phyloP scores from a whole-genome alignment of 2,329 filamentous ascomycete species.

The Microcyclospora pomicola region DNA sequence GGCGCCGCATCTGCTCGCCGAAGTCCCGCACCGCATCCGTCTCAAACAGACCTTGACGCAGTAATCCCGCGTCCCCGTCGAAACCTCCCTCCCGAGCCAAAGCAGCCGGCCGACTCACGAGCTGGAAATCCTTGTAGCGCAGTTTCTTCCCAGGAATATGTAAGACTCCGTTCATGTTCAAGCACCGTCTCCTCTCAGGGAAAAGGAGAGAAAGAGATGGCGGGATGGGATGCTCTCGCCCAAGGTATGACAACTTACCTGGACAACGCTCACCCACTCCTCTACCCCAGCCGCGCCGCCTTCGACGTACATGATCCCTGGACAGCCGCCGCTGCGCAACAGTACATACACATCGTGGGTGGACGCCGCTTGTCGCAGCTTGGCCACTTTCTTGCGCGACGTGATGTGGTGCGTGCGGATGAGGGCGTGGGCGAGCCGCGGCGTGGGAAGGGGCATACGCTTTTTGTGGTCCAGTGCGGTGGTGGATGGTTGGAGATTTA shows the following conservation, averaged over 20 bases:
- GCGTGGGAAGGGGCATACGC: not conserved
- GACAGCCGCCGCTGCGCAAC: conserved; percentile 52
- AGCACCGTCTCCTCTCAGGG: not conserved
- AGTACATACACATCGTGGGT: conserved; percentile 49
- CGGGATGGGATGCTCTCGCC: not conserved
- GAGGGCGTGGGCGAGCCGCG: conserved; percentile 36
- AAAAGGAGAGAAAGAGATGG: not conserved
- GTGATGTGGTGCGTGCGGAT: conserved; percentile 74
- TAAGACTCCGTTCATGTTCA: not conserved
- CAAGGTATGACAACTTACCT: conserved; percentile 28
- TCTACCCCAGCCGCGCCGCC: conserved; percentile 42
- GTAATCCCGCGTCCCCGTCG: not conserved
- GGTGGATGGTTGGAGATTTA: too few species aligned
- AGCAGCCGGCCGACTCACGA: conserved; percentile 40
- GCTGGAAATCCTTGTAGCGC: conserved; percentile 60
- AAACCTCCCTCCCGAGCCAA: conserved; percentile 14
- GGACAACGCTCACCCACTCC: conserved; percentile 51
- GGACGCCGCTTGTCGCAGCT: conserved; percentile 50
- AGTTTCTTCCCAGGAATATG: conserved; percentile 28
- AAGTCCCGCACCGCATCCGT: conserved; percentile 52
- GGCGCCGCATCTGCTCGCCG: conserved; percentile 44
- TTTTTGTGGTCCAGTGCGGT: too few species aligned
- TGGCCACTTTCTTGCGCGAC: conserved; percentile 57
- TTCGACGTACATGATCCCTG: conserved; percentile 69
- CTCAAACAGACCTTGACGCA: conserved; percentile 34